Base-by-base conservation (phyloP, 306 rosid species). In the Medicago truncatula region DNA sequence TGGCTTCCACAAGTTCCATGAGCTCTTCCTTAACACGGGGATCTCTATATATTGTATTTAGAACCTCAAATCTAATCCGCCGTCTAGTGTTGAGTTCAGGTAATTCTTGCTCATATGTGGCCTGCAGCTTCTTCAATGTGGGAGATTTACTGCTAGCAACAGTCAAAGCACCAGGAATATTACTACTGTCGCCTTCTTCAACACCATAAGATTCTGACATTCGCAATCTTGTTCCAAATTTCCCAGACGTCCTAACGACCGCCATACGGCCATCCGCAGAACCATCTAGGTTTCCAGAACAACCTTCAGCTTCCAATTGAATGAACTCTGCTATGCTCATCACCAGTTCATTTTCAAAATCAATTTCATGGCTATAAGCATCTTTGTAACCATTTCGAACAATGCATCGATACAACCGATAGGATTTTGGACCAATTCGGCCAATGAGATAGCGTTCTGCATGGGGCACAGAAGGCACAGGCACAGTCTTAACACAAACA, bases 321-420 rank as follows among this genome's bases (percentile, higher is more conserved):
- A 92, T 89, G 88, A 89, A 92, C 83, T 92, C 97, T 21, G 93
- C 93, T 79, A 92, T 85, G 86, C 96, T 96, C 95, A 92, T 92
- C 78, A 96, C 91, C 68, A 92, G 80, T 46, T 89, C 93, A 80
- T 85, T 92, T 84, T 96, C 99, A 76, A 90, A 92, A 83, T 96
- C 96, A 46, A 78, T 88, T 50, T 86, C 96, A 38, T 74, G 77
- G 67, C 41, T 87, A 63, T 78, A 82, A 38, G 84, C 82, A 49
- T 92, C 97, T 77, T 88, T 96, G 83, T 90, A 90, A 50, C 99
- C 98, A 83, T 89, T 88, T 74, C 97, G 91, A 67, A 93, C 92
- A 72, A 96, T 89, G 82, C 98, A 92, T 9, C 97, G 89, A 74
- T 92, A 92, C 84, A 96, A 70, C 15, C 89, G 84, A 59, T 80